Evolutionary conservation across 257 asterid species (phyloP), one percentile per base, ranked within the genome.

Genomic region (Jasminum sambac): DNA sequence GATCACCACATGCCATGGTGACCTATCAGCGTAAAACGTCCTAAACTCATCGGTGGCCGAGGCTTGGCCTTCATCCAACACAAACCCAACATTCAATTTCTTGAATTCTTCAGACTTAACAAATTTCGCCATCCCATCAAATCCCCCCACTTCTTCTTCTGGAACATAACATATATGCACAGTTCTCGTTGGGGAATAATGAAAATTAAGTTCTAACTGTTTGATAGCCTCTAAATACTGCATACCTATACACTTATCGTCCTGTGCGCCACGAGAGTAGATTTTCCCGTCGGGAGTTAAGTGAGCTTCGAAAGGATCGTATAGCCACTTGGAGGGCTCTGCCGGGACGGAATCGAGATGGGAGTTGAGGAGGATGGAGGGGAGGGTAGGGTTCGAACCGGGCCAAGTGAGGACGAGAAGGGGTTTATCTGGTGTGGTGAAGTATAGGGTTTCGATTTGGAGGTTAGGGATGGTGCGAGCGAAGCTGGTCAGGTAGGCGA

Each of bases 301-400:
- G 72, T 87, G 83, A 66, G 96, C 97, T 19, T 86, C 79, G 84
- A 94, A 89, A 26, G 99, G 99, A 30, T 83, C 66, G 87, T 86
- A 84, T 57, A 78, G 70, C 97, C 97, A 94, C 80, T 91, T 91
- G 60, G 87, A 59, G 25, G 87, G 87, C 69, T 94, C 99, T 61
- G 95, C 91, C 19, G 97, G 99, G 80, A 91, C 96, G 42, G 97
- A 94, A 19, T 94, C 99, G 43, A 89, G 87, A 83, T 94, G 99
- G 67, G 97, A 91, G 67, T 94, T 91, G 78, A 94, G 70, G 42
- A 94, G 88, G 61, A 94, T 38, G 16, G 97, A 75, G 11, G 96
- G 91, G 64, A 94, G 93, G 19, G 84, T 30, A 23, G 97, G 95
- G 73, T 91, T 72, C 1, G 97, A 83, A n/a, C 97, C 96, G 13